Percentiles rank a stretch among this genome's conserved stretches.
These are phyloP conservation scores for Pogostemon cablin DNA, from an alignment of 257 asterid species.

Conservation along the genomic window DNA sequence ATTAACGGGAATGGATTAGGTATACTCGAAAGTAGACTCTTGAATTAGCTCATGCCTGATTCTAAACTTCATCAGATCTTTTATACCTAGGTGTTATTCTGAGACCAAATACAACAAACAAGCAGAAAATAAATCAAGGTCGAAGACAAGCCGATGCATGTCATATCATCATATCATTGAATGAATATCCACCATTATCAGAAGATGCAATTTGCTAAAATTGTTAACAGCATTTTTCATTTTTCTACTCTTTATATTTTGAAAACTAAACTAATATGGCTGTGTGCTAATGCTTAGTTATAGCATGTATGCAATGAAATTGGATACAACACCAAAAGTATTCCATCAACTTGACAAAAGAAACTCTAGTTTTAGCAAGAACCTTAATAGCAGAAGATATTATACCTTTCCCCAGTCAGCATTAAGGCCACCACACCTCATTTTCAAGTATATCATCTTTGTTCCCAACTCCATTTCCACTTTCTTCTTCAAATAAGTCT, in stretches of 20 bases:
- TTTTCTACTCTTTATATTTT: neutral
- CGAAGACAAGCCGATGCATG: neutral
- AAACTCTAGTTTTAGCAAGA: constrained; percentile 1
- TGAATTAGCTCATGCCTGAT: neutral
- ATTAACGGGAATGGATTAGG: neutral
- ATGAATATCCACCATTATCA: neutral
- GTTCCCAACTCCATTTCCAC: constrained; percentile 91
- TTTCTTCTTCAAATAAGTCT: constrained; percentile 86
- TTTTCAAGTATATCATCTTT: constrained; percentile 89
- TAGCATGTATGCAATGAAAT: constrained; percentile 16
- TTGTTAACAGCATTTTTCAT: neutral
- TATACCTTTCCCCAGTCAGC: constrained; percentile 98
- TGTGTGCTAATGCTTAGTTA: neutral
- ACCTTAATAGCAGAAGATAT: constrained; percentile 7
- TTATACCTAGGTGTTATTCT: constrained; percentile 6
- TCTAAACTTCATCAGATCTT: constrained; percentile 9
- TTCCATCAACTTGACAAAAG: constrained; percentile 1
- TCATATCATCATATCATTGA: neutral
- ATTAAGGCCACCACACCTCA: constrained; percentile 91
- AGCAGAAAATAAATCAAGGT: neutral
- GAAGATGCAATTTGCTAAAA: neutral
- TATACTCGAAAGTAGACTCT: constrained; percentile 23
- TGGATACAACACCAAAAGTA: neutral
- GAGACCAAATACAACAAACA: neutral
- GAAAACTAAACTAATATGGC: neutral